Base-by-base conservation (phyloP, 2,329 filamentous ascomycete genomes). In the Penicillium sp. region DNA sequence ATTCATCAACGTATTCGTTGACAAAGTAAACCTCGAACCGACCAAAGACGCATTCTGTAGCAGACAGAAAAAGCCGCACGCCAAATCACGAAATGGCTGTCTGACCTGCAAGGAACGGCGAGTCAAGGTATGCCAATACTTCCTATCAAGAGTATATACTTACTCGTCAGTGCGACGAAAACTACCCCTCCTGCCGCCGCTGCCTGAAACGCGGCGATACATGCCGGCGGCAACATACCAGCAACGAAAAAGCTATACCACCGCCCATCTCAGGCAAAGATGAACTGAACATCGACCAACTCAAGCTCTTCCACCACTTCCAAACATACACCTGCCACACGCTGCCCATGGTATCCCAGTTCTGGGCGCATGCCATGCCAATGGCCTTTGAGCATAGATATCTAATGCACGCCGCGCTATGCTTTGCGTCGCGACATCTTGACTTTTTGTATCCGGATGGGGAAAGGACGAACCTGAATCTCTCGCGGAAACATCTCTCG, bases 281-380 rank as follows among this genome's bases (percentile, higher is more conserved):
- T 12, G 46, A 11, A 14, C n/a, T 58, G 11, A 54, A 58, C 18
- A 52, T 58, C 20, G 50, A 54, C 16, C 49, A 58, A 6, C 21
- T 58, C 28, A 49, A 35, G 20, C 35, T 58, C 8, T 58, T 58
- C 12, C 56, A 58, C 33, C 56, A 58, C 40, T 58, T 58, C 23
- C 50, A 58, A n/a, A 46, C 46, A 28, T 50, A 38, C 9, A 58
- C 56, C 21, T 24, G 50, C 8, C 38, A 40, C n/a, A 54, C 56
- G 21, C 51, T 54, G 9, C 51, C 56, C 14, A 16, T 58, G 0
- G 20, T 54, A 5, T 16, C 24, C 23, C 51, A 52, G n/a, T 38
- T 54, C 16, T 58, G 56, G 56, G 47, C 54, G 38, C 40, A 43
- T 9, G 46, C 52, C 4, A 21, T 58, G 24, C 43, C 46, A n/a